Percentiles rank a stretch among this genome's conserved stretches.
These are phyloP conservation scores for Neotropicomus parvogracilis DNA, from an alignment of 1,284 basidiomycete genomes.

Conservation along the genomic window DNA sequence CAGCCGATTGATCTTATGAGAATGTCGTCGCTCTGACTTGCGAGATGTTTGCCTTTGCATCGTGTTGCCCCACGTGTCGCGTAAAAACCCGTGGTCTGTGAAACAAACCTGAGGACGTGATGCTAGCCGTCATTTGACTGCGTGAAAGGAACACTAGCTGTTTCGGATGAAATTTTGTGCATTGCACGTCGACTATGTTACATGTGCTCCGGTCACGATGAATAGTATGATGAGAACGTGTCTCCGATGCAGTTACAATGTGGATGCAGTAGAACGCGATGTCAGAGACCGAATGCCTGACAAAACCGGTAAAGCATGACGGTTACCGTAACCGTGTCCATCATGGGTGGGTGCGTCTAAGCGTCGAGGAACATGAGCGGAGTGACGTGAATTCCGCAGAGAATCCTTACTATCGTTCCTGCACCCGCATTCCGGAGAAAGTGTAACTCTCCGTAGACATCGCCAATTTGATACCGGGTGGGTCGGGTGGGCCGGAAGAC, in stretches of 20 bases:
- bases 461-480: conserved; percentile 75
- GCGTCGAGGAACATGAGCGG: conserved; percentile 24
- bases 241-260: conserved; percentile 34
- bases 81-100: conserved; percentile 29
- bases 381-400: conserved; percentile 16
- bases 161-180: conserved; percentile 23
- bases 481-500: conserved; percentile 72
- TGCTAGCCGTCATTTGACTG: conserved; percentile 23
- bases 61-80: conserved; percentile 36
- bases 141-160: conserved; percentile 20
- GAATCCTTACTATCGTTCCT: conserved; percentile 64
- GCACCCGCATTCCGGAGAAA: conserved; percentile 72
- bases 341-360: conserved; percentile 80
- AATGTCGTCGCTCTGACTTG: conserved; percentile 20
- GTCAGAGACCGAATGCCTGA: conserved; percentile 61
- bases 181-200: conserved; percentile 34
- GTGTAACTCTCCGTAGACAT: conserved; percentile 79
- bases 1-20: conserved; percentile 29
- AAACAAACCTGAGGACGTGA: conserved; percentile 21
- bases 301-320: conserved; percentile 80
- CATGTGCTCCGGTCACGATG: conserved; percentile 31
- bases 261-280: conserved; percentile 23
- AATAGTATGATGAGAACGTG: conserved; percentile 32
- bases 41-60: conserved; percentile 25
- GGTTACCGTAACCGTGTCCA: conserved; percentile 80